Evolutionary conservation across 345 rosid genomes (phyloP), one percentile per base, ranked within the genome.

Genomic region (Arabis hirsuta): DNA sequence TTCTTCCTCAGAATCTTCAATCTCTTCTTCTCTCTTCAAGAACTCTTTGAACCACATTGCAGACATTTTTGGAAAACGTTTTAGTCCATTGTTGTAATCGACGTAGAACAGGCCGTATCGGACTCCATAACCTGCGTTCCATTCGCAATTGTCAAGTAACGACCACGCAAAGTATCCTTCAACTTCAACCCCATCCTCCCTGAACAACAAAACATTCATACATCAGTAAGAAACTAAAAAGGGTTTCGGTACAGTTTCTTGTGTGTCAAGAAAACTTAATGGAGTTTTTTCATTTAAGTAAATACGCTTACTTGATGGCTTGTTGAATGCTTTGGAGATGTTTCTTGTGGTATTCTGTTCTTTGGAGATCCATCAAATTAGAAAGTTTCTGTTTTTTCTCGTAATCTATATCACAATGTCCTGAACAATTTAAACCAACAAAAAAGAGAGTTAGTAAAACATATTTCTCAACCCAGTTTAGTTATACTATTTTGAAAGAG

Each of bases 11-110:
- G 67, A 71, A 22, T 71, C 76, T 71, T 58, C 76, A 65, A 12
- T 51, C 36, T 71, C 80, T 51, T 76, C 69, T 46, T 76, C 72
- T 71, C 29, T 78, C 73, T 78, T 78, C 73, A 90, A 83, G 62
- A 86, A 81, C 54, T 64, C 77, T 71, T 79, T 79, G 70, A 81
- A 87, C 97, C 97, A 90, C 53, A 80, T 70, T 1, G 97, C 86
- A 0, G 92, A 90, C 31, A 67, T 75, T 53, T 86, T 90, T 2
- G 86, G 84, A 24, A 85, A 80, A 78, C 95, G 80, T 80, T 85
- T 83, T 44, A 84, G 67, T 0, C 84, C 84, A 2, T 90, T 59
- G 62, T 78, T 36, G 63, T 65, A 85, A 73, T 90, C 89, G 0
- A 87, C 83, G 9, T 78, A 90, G 65, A 66, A 70, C 12, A 86